Base-by-base conservation (phyloP, 164 flowering plant genomes). In the Chimonanthus praecox region DNA sequence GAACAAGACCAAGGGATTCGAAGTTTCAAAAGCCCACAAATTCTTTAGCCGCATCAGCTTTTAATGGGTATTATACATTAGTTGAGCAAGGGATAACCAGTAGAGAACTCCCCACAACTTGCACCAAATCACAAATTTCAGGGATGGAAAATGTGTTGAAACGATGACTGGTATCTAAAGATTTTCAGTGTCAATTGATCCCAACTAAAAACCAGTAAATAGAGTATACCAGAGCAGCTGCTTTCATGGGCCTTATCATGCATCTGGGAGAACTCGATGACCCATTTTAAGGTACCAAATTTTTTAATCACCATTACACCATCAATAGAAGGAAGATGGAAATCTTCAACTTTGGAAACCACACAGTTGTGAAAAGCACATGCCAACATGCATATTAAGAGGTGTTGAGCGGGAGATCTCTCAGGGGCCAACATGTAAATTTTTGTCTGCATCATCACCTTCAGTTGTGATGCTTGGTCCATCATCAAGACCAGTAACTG, bases 401-500 rank as follows among this genome's bases (percentile, higher is more conserved):
- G 43, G 33, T 54, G 43, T 70, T 72, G 16, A 6, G 16, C 10
- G 10, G 54, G 7, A 18, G n/a, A 33, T 20, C 70, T 68, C 18
- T 68, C 48, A 33, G 6, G 16, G 51, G 33, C 15, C 6, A 68
- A 16, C 18, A 33, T 54, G n/a, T 18, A 68, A 6, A 63, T 18
- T 44, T 63, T 81, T 84, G 78, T 85, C 86, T 58, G 77, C 72
- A 73, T 83, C 87, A 20, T 87, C 94, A 77, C 85, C 91, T 80
- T 85, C 86, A 77, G 75, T 74, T 49, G 78, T 48, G 51, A 85
- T 72, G 81, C 73, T 82, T 16, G 92, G 94, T 62, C 89, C 93
- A 79, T 96, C 99, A 69, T 94, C 99, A 71, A 90, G 89, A 68
- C 98, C 92, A 58, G 92, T 83, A 66, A 88, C 91, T 1, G 99